A percentile compares a stretch with the other conserved stretches of the same genome.
phyloP scores from a whole-genome alignment of 2,329 filamentous ascomycete species.

The Penicillium decumbens region DNA sequence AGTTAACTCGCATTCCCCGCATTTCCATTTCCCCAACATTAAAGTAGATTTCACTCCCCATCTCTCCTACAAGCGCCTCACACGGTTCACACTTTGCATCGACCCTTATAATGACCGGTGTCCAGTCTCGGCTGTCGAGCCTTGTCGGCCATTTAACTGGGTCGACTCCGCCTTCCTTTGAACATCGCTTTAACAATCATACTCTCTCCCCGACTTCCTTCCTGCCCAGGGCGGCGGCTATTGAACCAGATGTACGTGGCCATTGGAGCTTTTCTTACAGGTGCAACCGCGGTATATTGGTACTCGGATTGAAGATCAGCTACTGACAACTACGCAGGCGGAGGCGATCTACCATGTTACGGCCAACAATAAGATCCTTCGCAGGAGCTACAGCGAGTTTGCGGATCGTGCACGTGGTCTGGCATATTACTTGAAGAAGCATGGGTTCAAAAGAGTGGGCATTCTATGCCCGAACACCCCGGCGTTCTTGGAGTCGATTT shows the following conservation, averaged over 20 bases:
- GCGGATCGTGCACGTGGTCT: constrained; percentile 82
- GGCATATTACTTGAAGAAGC: constrained; percentile 78
- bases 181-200: constrained; percentile 41
- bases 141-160: constrained; percentile 27
- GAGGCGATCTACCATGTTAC: constrained; percentile 83
- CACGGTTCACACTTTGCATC: neutral
- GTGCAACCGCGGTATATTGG: neutral
- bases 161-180: constrained; percentile 16
- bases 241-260: constrained; percentile 68
- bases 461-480: constrained; percentile 90
- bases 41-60: neutral
- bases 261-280: neutral
- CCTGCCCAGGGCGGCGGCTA: constrained; percentile 74
- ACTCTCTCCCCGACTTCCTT: constrained; percentile 84
- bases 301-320: neutral
- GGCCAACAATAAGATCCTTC: constrained; percentile 66
- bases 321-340: constrained; percentile 45
- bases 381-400: constrained; percentile 73
- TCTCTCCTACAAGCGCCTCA: neutral
- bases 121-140: constrained; percentile 27
- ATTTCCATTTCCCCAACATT: constrained; percentile 20
- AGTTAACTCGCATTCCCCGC: constrained; percentile 12
- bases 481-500: constrained; percentile 86
- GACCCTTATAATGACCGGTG: constrained; percentile 21
- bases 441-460: constrained; percentile 70